Evolutionary conservation across 2,329 filamentous ascomycete genomes (phyloP).

Genomic region (Huntiella moniliformis): DNA sequence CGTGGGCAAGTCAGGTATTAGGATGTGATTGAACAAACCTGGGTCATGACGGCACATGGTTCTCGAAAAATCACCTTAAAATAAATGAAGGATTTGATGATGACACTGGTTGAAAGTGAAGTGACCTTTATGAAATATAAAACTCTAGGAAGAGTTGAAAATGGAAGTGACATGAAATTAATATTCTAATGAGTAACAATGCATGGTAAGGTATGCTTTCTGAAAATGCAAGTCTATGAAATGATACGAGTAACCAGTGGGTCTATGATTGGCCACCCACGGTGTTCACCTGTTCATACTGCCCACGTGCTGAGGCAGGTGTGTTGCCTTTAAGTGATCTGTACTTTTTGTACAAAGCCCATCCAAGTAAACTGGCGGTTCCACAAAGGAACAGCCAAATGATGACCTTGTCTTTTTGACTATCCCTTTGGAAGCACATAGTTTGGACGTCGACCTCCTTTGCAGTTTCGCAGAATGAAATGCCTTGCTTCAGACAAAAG

Average conservation of each 20-base stretch:
- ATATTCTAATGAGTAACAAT: no score
- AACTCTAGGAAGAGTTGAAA: no score
- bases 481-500: conserved; percentile 40
- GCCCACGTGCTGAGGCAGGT: no score
- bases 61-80: no score
- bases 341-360: conserved; percentile 28
- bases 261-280: not conserved
- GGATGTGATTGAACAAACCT: no score
- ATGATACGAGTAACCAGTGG: not conserved
- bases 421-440: conserved; percentile 48
- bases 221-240: not conserved
- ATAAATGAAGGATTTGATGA: no score
- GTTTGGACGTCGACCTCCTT: conserved; percentile 43
- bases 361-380: conserved; percentile 38
- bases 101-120: no score
- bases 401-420: conserved; percentile 46
- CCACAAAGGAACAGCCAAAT: conserved; percentile 45
- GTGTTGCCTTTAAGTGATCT: not conserved
- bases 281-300: not conserved
- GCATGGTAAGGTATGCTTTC: no score
- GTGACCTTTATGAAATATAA: no score
- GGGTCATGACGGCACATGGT: no score
- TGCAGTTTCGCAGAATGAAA: conserved; percentile 44
- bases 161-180: no score
- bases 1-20: no score